Evolutionary conservation across 371 early-diverging fungal species (phyloP), one percentile per base, ranked within the genome.

Genomic region (Rhizopus microsporus): DNA sequence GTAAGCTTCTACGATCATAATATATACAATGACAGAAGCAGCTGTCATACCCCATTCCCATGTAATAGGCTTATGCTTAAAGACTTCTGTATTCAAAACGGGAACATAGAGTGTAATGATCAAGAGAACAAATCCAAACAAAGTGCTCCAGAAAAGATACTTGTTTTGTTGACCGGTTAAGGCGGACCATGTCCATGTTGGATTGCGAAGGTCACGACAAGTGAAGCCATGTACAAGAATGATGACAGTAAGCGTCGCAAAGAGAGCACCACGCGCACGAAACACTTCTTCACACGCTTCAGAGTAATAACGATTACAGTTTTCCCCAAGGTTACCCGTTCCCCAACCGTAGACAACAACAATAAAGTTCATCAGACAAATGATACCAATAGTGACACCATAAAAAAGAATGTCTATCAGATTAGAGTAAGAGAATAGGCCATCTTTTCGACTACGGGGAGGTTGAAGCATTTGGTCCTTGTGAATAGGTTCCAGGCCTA

Each of bases 401-500:
- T 93, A 93, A 51, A 84, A 77, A 16, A 88, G 51, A 48, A 93
- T 86, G 69, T 91, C 93, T 37, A 72, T 50, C 30, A 88, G 57
- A 15, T 90, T 84, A 51, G 88, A 84, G 40, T 62, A 65, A 17
- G 82, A 72, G 60, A 91, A 92, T 12, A 92, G 68, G 1, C 91
- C 91, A 50, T 86, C 75, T 15, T 78, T 76, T 16, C 74, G 57
- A 7, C 77, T 65, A 29, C 95, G 89, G 23, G 97, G 98, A 10
- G 88, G 88, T 32, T 86, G 83, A 33, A 81, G 69, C 93, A 98
- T 94, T 54, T 92, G 82, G 43, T 86, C 82, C 8, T 61, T 63
- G 62, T 92, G 90, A 12, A 86, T 85, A 53, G 89, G 91, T 66
- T 98, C 99, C 17, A 93, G 81, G 44, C 93, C 93, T 4, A 92